These are phyloP conservation scores for Comarum palustre DNA, from an alignment of 306 rosid genomes.

Conservation along the genomic window DNA sequence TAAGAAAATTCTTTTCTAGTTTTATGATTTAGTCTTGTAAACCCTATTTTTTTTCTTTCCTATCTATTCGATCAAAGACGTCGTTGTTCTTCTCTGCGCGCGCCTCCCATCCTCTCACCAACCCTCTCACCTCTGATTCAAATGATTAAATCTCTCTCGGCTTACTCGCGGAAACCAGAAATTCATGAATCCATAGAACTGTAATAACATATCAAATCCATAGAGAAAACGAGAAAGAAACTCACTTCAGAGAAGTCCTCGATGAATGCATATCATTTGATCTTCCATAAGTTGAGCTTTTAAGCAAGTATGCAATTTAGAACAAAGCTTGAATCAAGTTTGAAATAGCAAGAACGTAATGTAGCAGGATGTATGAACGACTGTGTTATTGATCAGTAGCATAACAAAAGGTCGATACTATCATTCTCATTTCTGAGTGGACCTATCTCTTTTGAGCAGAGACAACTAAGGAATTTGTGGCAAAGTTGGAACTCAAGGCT, in stretches of 20 bases:
- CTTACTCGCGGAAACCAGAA: too few relatives aligned
- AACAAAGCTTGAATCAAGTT: background rate
- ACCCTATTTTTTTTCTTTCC: too few relatives aligned
- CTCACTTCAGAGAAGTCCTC: slow-evolving; percentile 65
- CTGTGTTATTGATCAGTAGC: background rate
- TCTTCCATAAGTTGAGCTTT: background rate
- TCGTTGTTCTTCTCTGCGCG: too few relatives aligned
- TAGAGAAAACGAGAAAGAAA: slow-evolving; percentile 16
- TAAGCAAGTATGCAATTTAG: background rate
- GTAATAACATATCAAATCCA: background rate
- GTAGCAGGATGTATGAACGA: too few relatives aligned
- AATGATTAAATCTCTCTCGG: too few relatives aligned
- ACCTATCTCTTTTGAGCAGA: slow-evolving; percentile 45
- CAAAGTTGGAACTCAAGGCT: slow-evolving; percentile 68
- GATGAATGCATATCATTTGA: slow-evolving; percentile 39
- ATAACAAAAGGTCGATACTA: background rate
- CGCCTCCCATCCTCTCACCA: too few relatives aligned
- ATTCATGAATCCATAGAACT: background rate
- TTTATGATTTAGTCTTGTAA: too few relatives aligned
- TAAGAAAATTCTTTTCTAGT: too few relatives aligned
- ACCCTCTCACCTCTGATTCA: too few relatives aligned
- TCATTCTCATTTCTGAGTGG: slow-evolving; percentile 8
- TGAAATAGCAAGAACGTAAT: background rate
- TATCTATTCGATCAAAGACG: too few relatives aligned
- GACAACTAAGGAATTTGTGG: slow-evolving; percentile 77